Evolutionary conservation across 306 rosid genomes (phyloP).

Genomic region (Geum urbanum): DNA sequence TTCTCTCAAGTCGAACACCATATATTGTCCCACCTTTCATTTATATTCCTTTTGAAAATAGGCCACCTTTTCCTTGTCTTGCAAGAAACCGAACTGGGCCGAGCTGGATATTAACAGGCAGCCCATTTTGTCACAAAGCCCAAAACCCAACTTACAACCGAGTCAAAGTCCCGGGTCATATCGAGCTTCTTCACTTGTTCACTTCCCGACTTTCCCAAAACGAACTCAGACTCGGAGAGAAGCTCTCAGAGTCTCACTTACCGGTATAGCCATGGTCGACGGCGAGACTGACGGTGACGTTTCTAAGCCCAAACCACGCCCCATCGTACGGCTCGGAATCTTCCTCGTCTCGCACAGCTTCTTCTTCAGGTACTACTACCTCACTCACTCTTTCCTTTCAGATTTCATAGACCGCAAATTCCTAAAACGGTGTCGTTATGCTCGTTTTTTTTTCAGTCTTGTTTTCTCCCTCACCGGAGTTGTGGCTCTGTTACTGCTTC

Average conservation of each 20-base stretch:
- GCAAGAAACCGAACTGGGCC: too few relatives aligned
- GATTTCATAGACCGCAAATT: background rate
- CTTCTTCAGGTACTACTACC: slow-evolving; percentile 48
- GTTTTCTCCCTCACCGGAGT: slow-evolving; percentile 64
- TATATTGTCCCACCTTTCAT: too few relatives aligned
- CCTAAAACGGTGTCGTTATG: slow-evolving; percentile 5
- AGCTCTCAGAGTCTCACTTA: background rate
- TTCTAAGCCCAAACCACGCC: slow-evolving; percentile 32
- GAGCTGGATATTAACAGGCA: too few relatives aligned
- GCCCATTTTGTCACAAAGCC: background rate
- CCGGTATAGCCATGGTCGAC: slow-evolving; percentile 33
- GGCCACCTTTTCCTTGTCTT: too few relatives aligned
- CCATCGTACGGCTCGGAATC: slow-evolving; percentile 66
- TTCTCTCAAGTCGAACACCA: too few relatives aligned
- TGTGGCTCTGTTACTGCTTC: slow-evolving; percentile 75
- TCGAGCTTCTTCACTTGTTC: background rate
- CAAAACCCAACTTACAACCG: background rate
- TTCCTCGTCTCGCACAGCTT: slow-evolving; percentile 68
- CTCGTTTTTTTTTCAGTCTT: slow-evolving; percentile 36
- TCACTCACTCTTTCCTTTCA: background rate
- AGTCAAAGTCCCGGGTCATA: too few relatives aligned
- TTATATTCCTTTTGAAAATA: too few relatives aligned
- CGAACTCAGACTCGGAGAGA: background rate
- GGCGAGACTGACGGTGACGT: background rate
- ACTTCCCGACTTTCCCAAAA: background rate